Evolutionary conservation across 2,329 filamentous ascomycete species (phyloP).

Genomic region (Fusarium equiseti): DNA sequence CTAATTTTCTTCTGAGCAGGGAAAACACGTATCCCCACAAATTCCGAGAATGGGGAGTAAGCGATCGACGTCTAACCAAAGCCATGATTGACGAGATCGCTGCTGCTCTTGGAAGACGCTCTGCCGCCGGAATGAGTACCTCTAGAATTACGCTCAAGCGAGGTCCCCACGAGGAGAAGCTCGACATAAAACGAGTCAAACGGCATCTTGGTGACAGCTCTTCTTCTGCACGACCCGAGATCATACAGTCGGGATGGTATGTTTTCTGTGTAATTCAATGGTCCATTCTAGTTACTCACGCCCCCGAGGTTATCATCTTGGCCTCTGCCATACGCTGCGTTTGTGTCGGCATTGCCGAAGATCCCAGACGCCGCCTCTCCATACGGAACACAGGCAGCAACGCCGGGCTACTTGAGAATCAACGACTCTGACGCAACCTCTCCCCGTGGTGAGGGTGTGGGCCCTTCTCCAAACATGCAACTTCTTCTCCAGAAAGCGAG

Average conservation of each 20-base stretch:
- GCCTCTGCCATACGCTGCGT: slow-evolving; percentile 26
- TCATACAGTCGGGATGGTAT: neutral
- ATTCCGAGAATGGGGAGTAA: no score
- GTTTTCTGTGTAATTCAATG: no score
- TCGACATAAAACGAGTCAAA: no score
- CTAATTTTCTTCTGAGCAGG: no score
- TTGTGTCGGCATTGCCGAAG: neutral
- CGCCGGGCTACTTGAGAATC: slow-evolving; percentile 24
- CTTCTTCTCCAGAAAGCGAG: slow-evolving; percentile 13
- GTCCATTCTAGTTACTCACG: fast-evolving
- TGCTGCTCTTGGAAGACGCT: no score
- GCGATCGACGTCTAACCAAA: no score
- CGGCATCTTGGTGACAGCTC: neutral
- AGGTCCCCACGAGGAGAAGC: no score
- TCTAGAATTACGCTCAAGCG: no score
- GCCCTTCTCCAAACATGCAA: slow-evolving; percentile 22
- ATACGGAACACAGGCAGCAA: neutral
- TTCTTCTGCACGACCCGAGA: neutral
- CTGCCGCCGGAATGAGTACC: no score
- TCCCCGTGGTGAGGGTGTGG: neutral
- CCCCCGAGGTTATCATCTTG: slow-evolving; percentile 1
- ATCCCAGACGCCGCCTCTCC: slow-evolving; percentile 9
- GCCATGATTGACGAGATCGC: no score
- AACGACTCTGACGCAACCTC: neutral
- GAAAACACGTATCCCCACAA: no score